Percentiles rank a stretch among this genome's conserved stretches.
These are phyloP conservation scores for Garcia nutans DNA, from an alignment of 345 rosid genomes.

Conservation along the genomic window DNA sequence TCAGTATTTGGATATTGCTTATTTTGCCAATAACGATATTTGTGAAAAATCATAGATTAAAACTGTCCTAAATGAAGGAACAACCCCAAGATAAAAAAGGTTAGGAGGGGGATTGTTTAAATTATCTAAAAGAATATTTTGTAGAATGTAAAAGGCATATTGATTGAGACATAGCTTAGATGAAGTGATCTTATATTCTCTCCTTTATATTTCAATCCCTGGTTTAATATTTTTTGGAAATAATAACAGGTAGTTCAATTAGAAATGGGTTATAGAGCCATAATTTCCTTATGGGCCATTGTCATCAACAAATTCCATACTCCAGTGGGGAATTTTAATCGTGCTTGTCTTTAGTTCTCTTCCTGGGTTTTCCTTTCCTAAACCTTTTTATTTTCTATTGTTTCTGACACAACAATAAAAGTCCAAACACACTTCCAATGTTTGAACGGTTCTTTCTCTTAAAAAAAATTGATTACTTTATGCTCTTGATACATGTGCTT, in stretches of 20 bases:
- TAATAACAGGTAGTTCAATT: neutral
- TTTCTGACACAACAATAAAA: neutral
- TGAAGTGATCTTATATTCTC: neutral
- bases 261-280: neutral
- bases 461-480: neutral
- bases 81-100: neutral
- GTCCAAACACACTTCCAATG: neutral
- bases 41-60: neutral
- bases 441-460: neutral
- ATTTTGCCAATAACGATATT: neutral
- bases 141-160: neutral
- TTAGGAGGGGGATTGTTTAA: neutral
- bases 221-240: neutral
- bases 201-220: neutral
- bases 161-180: neutral
- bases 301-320: neutral
- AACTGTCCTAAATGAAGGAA: neutral
- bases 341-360: neutral
- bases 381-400: neutral
- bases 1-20: neutral
- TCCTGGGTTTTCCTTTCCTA: neutral
- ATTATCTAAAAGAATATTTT: too few species aligned
- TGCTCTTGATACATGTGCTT: neutral
- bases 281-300: neutral
- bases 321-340: neutral